Conservation (phyloP, 2,329 filamentous ascomycete species). For the Alternaria ethzedia region DNA sequence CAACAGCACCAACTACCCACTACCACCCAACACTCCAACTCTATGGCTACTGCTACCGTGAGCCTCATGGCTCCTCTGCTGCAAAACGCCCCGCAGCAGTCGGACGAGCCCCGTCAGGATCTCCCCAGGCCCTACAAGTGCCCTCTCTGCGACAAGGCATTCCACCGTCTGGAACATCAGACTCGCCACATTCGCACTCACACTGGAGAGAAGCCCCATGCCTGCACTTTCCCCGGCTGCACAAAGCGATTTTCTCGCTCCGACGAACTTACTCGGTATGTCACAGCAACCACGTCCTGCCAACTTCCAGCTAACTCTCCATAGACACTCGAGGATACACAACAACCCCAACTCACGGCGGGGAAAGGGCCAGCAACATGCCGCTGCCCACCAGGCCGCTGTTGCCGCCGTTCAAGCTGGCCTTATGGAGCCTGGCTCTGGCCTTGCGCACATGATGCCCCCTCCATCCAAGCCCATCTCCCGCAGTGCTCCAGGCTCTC, state of each 20-base stretch:
- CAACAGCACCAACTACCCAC: constrained; percentile 21
- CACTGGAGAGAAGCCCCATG: constrained; percentile 97
- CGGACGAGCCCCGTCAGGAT: constrained; percentile 72
- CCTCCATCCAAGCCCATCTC: constrained; percentile 76
- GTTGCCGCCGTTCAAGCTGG: constrained; percentile 59
- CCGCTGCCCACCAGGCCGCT: constrained; percentile 64
- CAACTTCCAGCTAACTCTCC: constrained; percentile 13
- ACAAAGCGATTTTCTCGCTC: constrained; percentile 97
- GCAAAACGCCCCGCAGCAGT: constrained; percentile 59
- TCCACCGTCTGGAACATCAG: constrained; percentile 97
- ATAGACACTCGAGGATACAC: constrained; percentile 93
- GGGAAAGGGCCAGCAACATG: constrained; percentile 78
- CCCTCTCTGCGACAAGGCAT: constrained; percentile 96
- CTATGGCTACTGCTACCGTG: constrained; percentile 55
- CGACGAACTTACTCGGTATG: constrained; percentile 78
- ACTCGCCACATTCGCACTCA: constrained; percentile 92
- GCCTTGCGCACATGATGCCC: constrained; percentile 73
- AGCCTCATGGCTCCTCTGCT: constrained; percentile 62
- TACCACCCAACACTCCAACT: constrained; percentile 11
- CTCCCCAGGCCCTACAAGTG: constrained; percentile 98
- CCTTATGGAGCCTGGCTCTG: constrained; percentile 58
- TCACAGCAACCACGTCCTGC: neutral
- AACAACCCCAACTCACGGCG: constrained; percentile 97
- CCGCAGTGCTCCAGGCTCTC: constrained; percentile 85
- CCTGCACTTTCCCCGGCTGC: constrained; percentile 93